These are phyloP conservation scores for Aureobasidium lini DNA, from an alignment of 2,329 filamentous ascomycete species.

Conservation along the genomic window DNA sequence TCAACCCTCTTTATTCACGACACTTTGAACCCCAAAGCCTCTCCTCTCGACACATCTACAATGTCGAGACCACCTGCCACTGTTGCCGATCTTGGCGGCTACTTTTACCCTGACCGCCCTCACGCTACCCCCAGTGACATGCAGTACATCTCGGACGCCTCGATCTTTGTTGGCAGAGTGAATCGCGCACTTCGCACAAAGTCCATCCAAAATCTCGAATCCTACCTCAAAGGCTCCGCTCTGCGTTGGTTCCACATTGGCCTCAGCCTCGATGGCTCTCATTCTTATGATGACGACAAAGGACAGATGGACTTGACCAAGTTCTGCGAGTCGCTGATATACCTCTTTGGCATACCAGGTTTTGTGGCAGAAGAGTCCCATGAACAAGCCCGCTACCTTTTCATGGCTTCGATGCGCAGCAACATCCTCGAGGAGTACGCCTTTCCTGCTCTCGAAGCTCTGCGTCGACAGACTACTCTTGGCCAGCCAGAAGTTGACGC, in stretches of 20 bases:
- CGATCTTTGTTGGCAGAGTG: not conserved
- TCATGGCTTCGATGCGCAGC: not conserved
- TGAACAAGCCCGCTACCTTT: not conserved
- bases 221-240: not conserved
- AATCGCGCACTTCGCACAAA: constrained; percentile 1
- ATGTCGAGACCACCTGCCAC: not conserved
- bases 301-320: not conserved
- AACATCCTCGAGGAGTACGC: not conserved
- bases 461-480: not conserved
- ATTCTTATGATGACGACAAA: not conserved
- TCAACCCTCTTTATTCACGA: too few species aligned
- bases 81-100: not conserved
- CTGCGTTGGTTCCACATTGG: not conserved
- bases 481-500: not conserved
- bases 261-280: not conserved
- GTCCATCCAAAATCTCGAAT: not conserved
- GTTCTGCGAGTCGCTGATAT: not conserved
- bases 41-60: not conserved
- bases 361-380: not conserved
- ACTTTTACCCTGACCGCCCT: not conserved
- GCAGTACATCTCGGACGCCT: not conserved
- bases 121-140: not conserved
- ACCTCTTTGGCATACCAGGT: not conserved
- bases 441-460: not conserved
- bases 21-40: not conserved